Evolutionary conservation across 495 filamentous ascomycete genomes (phyloP).

Genomic region (Aspergillus conjunctus): DNA sequence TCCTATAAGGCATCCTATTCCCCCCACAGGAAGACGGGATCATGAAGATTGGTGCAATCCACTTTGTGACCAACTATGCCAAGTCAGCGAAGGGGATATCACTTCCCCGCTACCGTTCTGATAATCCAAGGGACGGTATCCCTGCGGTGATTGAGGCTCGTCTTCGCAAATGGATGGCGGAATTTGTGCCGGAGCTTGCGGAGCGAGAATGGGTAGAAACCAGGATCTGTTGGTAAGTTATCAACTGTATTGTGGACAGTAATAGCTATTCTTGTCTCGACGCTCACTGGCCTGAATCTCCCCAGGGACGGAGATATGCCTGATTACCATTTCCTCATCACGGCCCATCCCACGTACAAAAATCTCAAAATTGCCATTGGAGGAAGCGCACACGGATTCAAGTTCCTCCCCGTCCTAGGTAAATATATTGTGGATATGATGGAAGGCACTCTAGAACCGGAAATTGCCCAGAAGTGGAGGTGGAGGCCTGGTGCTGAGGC

Average conservation of each 20-base stretch:
- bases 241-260: too few species aligned
- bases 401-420: conserved; percentile 63
- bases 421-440: conserved; percentile 61
- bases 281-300: too few species aligned
- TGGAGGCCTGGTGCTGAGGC: conserved; percentile 50
- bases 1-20: conserved; percentile 14
- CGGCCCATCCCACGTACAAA: conserved; percentile 51
- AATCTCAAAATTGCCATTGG: conserved; percentile 54
- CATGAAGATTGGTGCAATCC: conserved; percentile 8
- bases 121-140: conserved; percentile 3
- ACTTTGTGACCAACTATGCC: conserved; percentile 15
- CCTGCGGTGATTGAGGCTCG: conserved; percentile 11
- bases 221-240: conserved; percentile 11
- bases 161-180: conserved; percentile 11
- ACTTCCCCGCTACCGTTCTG: conserved; percentile 12
- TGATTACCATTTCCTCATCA: conserved; percentile 45
- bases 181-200: conserved; percentile 9
- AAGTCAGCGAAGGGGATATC: conserved; percentile 5
- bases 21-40: conserved; percentile 17
- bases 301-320: too few species aligned
- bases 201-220: conserved; percentile 10
- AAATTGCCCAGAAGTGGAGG: conserved; percentile 51
- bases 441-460: conserved; percentile 45
- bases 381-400: conserved; percentile 57
- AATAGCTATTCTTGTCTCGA: too few species aligned